Base-by-base conservation (phyloP, 1,284 basidiomycete species). In the Binderoboletus segoi region DNA sequence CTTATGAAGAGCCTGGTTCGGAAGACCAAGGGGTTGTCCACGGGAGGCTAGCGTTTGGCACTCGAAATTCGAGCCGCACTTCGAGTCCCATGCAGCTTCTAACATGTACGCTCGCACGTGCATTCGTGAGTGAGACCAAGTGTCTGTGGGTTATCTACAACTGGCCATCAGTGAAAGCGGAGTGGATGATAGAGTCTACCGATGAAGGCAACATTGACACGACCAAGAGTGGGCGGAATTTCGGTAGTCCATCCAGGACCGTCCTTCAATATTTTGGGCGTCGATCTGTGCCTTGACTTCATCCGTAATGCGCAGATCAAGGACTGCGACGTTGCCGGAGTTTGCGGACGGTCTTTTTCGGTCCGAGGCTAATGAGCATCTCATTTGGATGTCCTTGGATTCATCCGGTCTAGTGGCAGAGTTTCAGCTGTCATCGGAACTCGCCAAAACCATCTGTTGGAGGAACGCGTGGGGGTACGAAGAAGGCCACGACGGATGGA, bases 281-380 rank as follows among this genome's bases (percentile, higher is more conserved):
- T 91, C 89, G 65, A 94, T 94, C 67, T 82, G 81, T 58, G 85
- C 85, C 75, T 92, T 90, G 48, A 86, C 84, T 53, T 86, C 85
- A 61, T 88, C 79, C 1, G 84, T 88, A 43, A 94, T 80, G 57
- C 91, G 88, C 35, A 91, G 79, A 59, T 82, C 83, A 16, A 88
- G 84, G 16, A 84, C 74, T 4, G 91, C 88, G 43, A 95, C 93
- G 57, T 82, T 92, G 90, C 20, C 93, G 77, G 71, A 91, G 91
- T 74, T 92, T 92, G 82, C 92, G 90, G 78, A 93, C 94, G 86
- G 93, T 91, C 81, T 94, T 94, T 59, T 94, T 92, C 49, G 91
- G 92, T 91, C 93, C 89, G 28, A 5, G 10, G 6, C 28, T 30
- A 30, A 30, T 10, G 10, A 10, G 10, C 28, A 30, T 30, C 28